Conservation (phyloP, 441 rosid genomes). For the Populus tomentosa region DNA sequence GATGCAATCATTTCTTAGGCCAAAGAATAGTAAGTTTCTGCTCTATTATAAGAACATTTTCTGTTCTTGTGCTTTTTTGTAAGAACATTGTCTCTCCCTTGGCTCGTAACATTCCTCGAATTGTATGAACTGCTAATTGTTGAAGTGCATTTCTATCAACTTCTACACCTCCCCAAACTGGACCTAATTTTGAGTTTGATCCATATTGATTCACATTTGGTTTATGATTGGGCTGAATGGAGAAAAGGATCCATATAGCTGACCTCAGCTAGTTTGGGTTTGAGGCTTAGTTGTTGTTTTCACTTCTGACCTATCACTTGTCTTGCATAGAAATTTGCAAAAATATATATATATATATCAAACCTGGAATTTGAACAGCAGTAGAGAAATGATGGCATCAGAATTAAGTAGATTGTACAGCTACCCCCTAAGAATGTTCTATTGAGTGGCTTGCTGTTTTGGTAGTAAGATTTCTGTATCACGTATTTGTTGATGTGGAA, state of each 20-base stretch:
- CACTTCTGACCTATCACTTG: neutral
- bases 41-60: neutral
- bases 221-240: too few relatives aligned
- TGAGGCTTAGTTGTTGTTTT: neutral
- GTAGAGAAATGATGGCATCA: neutral
- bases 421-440: neutral
- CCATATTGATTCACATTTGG: too few relatives aligned
- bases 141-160: too few relatives aligned
- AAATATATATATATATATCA: too few relatives aligned
- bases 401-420: neutral
- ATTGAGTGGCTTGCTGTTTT: neutral
- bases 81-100: neutral
- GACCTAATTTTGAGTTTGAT: too few relatives aligned
- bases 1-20: slow-evolving; percentile 54
- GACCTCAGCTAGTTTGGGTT: neutral
- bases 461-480: neutral
- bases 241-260: too few relatives aligned
- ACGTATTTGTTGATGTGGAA: neutral
- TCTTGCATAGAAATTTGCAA: neutral
- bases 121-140: neutral
- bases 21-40: slow-evolving; percentile 37
- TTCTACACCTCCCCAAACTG: too few relatives aligned
- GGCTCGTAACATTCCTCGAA: neutral
- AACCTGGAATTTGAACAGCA: neutral
- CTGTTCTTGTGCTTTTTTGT: neutral